Evolutionary conservation across 371 early-diverging fungal species (phyloP).

Genomic region (Actinomucor elegans): DNA sequence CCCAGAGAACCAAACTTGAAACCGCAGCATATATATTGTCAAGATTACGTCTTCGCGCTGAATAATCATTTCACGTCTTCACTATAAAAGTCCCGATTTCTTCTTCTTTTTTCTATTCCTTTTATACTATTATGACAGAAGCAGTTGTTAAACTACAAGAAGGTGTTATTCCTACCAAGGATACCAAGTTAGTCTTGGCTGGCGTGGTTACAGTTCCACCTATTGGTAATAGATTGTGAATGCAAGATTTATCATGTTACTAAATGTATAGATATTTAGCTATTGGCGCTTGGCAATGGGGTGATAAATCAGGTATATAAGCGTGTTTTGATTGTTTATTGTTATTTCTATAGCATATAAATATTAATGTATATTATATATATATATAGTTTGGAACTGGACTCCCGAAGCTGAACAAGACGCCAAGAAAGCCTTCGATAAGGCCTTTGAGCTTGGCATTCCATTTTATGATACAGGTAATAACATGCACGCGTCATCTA

Average conservation of each 20-base stretch:
- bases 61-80: no score
- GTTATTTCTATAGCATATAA: not conserved
- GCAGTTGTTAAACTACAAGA: conserved; percentile 17
- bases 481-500: no score
- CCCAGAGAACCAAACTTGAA: no score
- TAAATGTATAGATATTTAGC: conserved; percentile 26
- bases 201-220: conserved; percentile 47
- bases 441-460: conserved; percentile 28
- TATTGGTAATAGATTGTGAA: no score
- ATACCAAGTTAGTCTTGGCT: conserved; percentile 45
- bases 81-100: no score
- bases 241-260: no score
- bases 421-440: conserved; percentile 41
- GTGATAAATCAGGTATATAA: conserved; percentile 37
- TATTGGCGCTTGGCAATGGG: conserved; percentile 60
- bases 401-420: conserved; percentile 35
- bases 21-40: not conserved
- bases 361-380: no score
- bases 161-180: conserved; percentile 40
- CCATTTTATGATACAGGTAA: conserved; percentile 45
- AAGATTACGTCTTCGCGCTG: conserved; percentile 1
- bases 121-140: no score
- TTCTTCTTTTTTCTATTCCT: no score
- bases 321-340: not conserved
- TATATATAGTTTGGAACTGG: conserved; percentile 36